Conservation (phyloP, 257 asterid species). For the Knoxia roxburghii region DNA sequence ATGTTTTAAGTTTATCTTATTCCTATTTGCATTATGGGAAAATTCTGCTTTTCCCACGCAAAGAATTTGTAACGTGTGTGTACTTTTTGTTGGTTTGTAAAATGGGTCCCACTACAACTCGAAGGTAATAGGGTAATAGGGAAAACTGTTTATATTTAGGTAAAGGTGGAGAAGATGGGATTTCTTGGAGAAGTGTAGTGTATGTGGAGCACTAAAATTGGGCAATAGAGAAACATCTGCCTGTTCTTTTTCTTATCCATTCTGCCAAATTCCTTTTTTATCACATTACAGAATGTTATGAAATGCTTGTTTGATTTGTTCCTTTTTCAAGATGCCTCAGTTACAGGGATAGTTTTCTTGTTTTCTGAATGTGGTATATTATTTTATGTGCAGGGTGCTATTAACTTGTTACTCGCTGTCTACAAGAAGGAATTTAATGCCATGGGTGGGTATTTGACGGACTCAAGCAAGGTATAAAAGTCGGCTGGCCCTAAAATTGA, state of each 20-base stretch:
- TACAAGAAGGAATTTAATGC: conserved; percentile 79
- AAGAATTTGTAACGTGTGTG: neutral
- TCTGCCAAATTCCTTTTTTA: neutral
- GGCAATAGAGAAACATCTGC: neutral
- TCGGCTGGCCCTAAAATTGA: conserved; percentile 7
- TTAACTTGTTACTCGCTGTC: conserved; percentile 87
- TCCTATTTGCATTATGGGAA: neutral
- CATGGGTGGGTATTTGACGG: conserved; percentile 81
- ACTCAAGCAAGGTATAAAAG: conserved; percentile 73
- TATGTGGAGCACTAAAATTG: neutral
- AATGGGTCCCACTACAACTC: neutral
- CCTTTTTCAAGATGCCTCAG: neutral
- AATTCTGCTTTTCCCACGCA: neutral
- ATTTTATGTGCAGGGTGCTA: conserved; percentile 65
- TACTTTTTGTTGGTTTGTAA: neutral
- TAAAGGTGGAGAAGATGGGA: neutral
- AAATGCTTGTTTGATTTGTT: neutral
- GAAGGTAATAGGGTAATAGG: too few relatives aligned
- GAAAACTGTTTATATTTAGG: neutral
- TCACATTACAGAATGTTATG: neutral
- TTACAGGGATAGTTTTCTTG: neutral
- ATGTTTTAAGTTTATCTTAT: neutral
- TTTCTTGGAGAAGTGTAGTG: neutral
- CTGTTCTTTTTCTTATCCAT: neutral
- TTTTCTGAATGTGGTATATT: conserved; percentile 18